Conservation (phyloP, 306 rosid genomes). For the Rosa multiflora region DNA sequence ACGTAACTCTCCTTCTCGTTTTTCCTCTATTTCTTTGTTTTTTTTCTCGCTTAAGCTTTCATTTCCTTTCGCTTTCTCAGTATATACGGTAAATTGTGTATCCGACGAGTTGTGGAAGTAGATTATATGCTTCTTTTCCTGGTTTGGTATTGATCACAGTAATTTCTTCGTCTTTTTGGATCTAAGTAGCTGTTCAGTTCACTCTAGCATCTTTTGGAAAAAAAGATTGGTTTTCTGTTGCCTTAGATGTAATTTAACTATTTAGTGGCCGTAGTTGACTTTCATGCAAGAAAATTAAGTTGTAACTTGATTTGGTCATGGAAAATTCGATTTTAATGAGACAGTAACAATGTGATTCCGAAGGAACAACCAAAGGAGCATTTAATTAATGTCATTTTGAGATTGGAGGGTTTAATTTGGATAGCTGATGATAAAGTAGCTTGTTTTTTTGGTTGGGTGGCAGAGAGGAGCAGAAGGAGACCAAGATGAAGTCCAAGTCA, state of each 20-base stretch:
- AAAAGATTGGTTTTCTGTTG: neutral
- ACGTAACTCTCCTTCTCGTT: constrained; percentile 8
- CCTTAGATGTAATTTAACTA: neutral
- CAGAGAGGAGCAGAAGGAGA: constrained; percentile 45
- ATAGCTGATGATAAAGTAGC: neutral
- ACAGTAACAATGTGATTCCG: neutral
- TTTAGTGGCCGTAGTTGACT: neutral
- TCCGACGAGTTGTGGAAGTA: neutral
- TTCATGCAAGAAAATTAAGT: neutral
- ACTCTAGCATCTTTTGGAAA: neutral
- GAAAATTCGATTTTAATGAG: neutral
- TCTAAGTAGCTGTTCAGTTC: neutral
- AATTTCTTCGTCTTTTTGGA: neutral
- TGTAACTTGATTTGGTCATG: neutral
- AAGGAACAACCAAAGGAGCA: neutral
- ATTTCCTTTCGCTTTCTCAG: neutral
- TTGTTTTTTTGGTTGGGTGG: neutral
- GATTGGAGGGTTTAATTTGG: neutral
- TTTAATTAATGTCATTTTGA: neutral
- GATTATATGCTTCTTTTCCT: neutral
- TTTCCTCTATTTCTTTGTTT: neutral
- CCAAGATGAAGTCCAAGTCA: constrained; percentile 26
- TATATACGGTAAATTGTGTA: neutral
- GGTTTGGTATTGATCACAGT: neutral
- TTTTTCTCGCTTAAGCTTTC: neutral